Evolutionary conservation across 176 grass and related monocot species (phyloP).

Genomic region (Rhynchospora tenuis): DNA sequence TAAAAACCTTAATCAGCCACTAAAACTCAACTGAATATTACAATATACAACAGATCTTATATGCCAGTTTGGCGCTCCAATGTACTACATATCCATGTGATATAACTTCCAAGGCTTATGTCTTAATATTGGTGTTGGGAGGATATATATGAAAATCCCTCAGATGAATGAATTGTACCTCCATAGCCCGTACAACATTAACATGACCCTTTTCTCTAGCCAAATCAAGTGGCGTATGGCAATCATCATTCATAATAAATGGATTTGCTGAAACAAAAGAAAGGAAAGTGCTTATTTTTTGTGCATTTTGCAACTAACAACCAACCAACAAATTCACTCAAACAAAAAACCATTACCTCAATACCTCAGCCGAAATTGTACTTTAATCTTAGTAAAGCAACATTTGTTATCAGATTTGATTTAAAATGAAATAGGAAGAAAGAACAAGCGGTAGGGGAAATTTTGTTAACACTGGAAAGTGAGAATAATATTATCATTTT

Average conservation of each 20-base stretch:
- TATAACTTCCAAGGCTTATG: background rate
- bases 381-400: background rate
- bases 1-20: background rate
- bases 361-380: background rate
- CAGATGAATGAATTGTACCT: conserved; percentile 44
- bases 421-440: background rate
- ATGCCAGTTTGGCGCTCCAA: background rate
- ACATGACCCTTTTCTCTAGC: conserved; percentile 89
- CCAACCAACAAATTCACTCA: background rate
- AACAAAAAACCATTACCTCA: background rate
- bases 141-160: background rate
- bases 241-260: conserved; percentile 83
- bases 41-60: background rate
- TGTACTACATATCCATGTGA: background rate
- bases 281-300: background rate
- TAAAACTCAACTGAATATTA: background rate
- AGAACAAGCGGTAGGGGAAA: background rate
- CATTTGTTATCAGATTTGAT: background rate
- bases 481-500: background rate
- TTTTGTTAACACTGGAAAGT: background rate
- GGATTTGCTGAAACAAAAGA: conserved; percentile 61
- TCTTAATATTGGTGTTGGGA: background rate
- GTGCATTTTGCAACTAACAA: background rate
- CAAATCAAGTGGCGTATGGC: conserved; percentile 85
- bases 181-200: conserved; percentile 84